Conservation (phyloP, 768 basidiomycete genomes). For the Psilocybe subaeruginosa region DNA sequence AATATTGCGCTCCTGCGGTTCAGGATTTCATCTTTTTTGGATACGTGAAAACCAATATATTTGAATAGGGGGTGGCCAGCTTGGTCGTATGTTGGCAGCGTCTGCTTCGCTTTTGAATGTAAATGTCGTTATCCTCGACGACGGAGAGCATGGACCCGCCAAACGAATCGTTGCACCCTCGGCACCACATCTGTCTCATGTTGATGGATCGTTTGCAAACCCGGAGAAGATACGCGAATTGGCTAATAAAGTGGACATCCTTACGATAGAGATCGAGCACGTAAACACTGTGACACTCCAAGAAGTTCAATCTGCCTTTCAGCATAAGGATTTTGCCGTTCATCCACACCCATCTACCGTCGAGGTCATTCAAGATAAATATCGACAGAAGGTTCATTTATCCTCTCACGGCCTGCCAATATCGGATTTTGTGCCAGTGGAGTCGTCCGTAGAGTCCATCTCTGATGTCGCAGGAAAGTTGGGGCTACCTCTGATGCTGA, state of each 20-base stretch:
- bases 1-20: slow-evolving; percentile 6
- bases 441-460: slow-evolving; percentile 54
- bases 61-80: slow-evolving; percentile 86
- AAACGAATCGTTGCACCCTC: slow-evolving; percentile 80
- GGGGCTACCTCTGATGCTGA: slow-evolving; percentile 93
- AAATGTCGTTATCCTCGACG: slow-evolving; percentile 83
- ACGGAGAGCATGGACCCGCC: slow-evolving; percentile 79
- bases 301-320: slow-evolving; percentile 46
- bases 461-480: slow-evolving; percentile 54
- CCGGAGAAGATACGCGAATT: slow-evolving; percentile 78
- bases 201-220: slow-evolving; percentile 90
- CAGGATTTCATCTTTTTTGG: slow-evolving; percentile 10
- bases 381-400: slow-evolving; percentile 78
- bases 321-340: slow-evolving; percentile 41
- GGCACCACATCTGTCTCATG: slow-evolving; percentile 54
- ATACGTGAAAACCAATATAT: slow-evolving; percentile 17
- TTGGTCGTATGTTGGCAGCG: slow-evolving; percentile 95
- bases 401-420: slow-evolving; percentile 60
- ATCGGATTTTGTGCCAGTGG: slow-evolving; percentile 64
- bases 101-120: slow-evolving; percentile 89
- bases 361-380: slow-evolving; percentile 85
- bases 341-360: slow-evolving; percentile 87
- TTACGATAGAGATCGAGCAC: slow-evolving; percentile 98
- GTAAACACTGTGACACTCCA: slow-evolving; percentile 80
- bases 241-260: slow-evolving; percentile 77